Evolutionary conservation across 257 asterid genomes (phyloP), one percentile per base, ranked within the genome.

Genomic region (Primulina eburnea): DNA sequence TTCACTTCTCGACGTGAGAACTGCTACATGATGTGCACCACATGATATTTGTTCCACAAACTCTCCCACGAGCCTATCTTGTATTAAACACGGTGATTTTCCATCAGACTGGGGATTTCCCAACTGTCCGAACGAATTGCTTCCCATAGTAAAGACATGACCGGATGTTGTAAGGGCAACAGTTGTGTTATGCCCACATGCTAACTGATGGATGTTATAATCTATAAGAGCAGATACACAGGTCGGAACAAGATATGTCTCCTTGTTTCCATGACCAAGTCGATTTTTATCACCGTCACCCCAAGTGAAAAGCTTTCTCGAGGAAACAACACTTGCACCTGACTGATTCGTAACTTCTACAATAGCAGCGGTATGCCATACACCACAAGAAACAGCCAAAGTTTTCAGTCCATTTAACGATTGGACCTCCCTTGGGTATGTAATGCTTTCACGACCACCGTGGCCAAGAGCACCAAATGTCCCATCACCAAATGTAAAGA

Each of bases 311-410:
- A 93, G 40, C 84, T 93, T 93, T 76, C 92, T 82, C 4, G 96
- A 85, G 52, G 85, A 60, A 62, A 74, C 18, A 14, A 47, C 75
- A 70, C 37, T 79, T 18, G 87, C 47, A 40, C 88, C 85, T 2
- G 81, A 28, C 70, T 80, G 96, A 71, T 79, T 87, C 1, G 85
- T 65, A 57, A 87, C 87, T 72, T 89, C 99, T 60, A 93, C 80
- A 67, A 93, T 89, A 38, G 99, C 97, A 59, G 95, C 97, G 1
- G 97, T 91, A 72, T 94, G 97, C 96, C 96, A 94, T 14, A 86
- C 79, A n/a, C 97, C 96, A 47, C 99, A 91, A 1, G 97, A 83
- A 61, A 91, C 89, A 60, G 87, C 81, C 34, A 94, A 64, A 1
- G 89, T 82, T 79, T 80, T 94, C 18, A 89, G 69, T 30, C 97